Base-by-base conservation (phyloP, 2,329 filamentous ascomycete species). In the Venturia aucupariae region DNA sequence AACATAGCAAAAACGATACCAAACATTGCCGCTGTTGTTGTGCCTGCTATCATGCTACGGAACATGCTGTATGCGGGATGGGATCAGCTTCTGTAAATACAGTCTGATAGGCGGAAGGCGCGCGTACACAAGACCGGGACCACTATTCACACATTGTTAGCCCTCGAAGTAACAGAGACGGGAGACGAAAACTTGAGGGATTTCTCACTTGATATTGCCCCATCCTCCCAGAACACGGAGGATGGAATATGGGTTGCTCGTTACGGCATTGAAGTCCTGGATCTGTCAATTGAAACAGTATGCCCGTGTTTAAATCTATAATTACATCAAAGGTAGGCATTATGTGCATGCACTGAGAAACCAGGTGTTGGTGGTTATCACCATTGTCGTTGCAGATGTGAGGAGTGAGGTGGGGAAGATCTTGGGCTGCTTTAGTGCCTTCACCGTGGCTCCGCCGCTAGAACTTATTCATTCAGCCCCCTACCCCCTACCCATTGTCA, bases 21-120 rank as follows among this genome's bases (percentile, higher is more conserved):
- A 22, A 59, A 59, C 55, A 59, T 11, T n/a, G 55, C 55, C n/a
- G 55, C 55, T 38, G 55, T 59, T 10, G 55, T 59, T 19, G 55
- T 59, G 17, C 55, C 55, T 38, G 55, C 55, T n/a, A 59, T 59
- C 55, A 59, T 59, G 55, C 55, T 59, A 38, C 55, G 55, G 55
- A 59, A 59, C 55, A 59, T 59, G 30, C 55, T 59, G 11, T 38
- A 15, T n/a, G 22, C 19, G 24, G 30, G 55, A n/a, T 24, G 15
- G 54, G 19, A n/a, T 57, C 30, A 59, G 55, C 30, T 59, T 48
- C 22, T 2, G 22, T 15, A 13, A 24, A 4, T 7, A 24, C 8
- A 38, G 32, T n/a, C 38, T 10, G 27, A 41, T 4, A 15, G 30
- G 27, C 27, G 55, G 19, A 22, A n/a, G 38, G 54, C 17, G 24